Conservation (phyloP, 805 yeast genomes). For the Kuraishia cidri region DNA sequence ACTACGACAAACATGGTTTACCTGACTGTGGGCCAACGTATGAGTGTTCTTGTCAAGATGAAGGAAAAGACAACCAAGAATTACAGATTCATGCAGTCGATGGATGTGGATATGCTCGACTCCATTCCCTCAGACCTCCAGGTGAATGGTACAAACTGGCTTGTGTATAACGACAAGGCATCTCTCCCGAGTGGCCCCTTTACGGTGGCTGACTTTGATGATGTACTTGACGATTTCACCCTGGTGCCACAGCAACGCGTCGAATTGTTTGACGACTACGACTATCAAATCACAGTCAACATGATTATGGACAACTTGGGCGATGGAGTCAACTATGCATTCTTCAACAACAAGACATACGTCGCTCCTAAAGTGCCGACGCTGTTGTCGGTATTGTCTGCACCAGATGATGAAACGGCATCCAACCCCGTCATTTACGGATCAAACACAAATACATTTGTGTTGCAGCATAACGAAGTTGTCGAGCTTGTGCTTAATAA, state of each 20-base stretch:
- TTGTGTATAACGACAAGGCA: slow-evolving; percentile 36
- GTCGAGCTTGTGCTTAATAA: slow-evolving; percentile 76
- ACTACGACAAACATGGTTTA: slow-evolving; percentile 63
- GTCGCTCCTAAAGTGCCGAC: slow-evolving; percentile 67
- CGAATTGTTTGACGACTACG: slow-evolving; percentile 48
- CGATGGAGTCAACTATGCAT: slow-evolving; percentile 70
- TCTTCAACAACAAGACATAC: slow-evolving; percentile 61
- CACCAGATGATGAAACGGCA: slow-evolving; percentile 28
- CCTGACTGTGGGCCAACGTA: slow-evolving; percentile 89
- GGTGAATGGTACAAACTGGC: slow-evolving; percentile 43
- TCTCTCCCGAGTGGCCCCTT: slow-evolving; percentile 25
- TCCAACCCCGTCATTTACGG: slow-evolving; percentile 62
- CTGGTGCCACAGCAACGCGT: slow-evolving; percentile 28
- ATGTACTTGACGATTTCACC: slow-evolving; percentile 28
- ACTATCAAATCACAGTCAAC: slow-evolving; percentile 48
- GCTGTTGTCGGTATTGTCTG: slow-evolving; percentile 47
- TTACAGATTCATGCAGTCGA: slow-evolving; percentile 50
- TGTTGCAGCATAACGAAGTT: slow-evolving; percentile 51
- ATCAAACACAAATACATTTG: slow-evolving; percentile 53
- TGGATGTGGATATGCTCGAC: slow-evolving; percentile 67
- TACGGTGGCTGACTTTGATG: slow-evolving; percentile 49
- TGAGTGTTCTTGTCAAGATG: slow-evolving; percentile 64
- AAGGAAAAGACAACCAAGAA: slow-evolving; percentile 34
- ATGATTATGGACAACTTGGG: slow-evolving; percentile 62
- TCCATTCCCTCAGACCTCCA: slow-evolving; percentile 49